Percentiles rank a stretch among this genome's conserved stretches.
Evolutionary conservation across 2,329 filamentous ascomycete species (phyloP).

Genomic region (Diaporthe sp.): DNA sequence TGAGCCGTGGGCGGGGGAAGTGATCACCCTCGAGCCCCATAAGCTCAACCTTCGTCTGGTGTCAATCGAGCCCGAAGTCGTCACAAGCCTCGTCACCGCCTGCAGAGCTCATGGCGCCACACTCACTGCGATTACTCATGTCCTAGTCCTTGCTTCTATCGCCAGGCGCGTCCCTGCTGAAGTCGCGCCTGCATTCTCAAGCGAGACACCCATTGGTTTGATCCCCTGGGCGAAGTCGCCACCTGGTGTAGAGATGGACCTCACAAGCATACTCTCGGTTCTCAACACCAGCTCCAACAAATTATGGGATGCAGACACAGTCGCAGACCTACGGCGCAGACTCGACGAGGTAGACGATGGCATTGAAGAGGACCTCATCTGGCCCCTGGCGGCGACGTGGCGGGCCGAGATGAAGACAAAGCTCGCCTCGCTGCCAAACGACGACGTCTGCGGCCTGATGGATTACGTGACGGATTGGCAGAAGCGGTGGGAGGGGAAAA

Average conservation of each 20-base stretch:
- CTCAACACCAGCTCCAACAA: conserved; percentile 54
- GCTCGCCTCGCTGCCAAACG: conserved; percentile 50
- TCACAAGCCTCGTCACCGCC: conserved; percentile 51
- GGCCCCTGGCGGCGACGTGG: conserved; percentile 54
- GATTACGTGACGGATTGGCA: conserved; percentile 58
- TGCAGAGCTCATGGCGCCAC: conserved; percentile 58
- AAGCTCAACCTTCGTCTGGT: conserved; percentile 53
- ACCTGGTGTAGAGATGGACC: conserved; percentile 44
- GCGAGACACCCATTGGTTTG: conserved; percentile 59
- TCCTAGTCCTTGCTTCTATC: conserved; percentile 57
- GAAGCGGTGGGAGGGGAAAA: conserved; percentile 53
- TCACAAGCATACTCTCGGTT: conserved; percentile 52
- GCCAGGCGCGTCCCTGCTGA: conserved; percentile 51
- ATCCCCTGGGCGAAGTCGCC: conserved; percentile 51
- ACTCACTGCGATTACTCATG: conserved; percentile 63
- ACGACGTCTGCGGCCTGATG: conserved; percentile 59
- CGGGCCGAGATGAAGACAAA: conserved; percentile 52
- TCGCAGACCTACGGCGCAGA: conserved; percentile 44
- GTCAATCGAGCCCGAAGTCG: conserved; percentile 47
- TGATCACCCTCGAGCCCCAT: conserved; percentile 52
- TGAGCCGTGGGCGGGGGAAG: conserved; percentile 54
- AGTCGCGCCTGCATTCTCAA: conserved; percentile 51
- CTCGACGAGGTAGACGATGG: conserved; percentile 33
- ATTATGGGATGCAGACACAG: conserved; percentile 43
- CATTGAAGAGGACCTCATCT: conserved; percentile 51